A percentile compares a stretch with the other conserved stretches of the same genome.
Evolutionary conservation across 495 filamentous ascomycete species (phyloP).

Genomic region (Apiosordaria backusii): DNA sequence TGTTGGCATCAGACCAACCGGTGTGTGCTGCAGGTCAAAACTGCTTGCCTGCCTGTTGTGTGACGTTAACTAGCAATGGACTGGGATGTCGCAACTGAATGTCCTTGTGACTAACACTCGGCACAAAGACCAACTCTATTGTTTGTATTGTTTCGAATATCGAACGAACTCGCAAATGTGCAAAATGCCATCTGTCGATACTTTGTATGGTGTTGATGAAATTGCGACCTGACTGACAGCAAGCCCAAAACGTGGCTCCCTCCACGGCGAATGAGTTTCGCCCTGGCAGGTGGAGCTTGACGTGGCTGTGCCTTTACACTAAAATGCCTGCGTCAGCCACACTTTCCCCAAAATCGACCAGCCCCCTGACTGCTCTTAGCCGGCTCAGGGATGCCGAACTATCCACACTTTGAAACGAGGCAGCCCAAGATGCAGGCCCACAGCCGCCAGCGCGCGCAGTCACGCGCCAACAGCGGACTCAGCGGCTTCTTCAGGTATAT

Average conservation of each 20-base stretch:
- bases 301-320: not conserved
- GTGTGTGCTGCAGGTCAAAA: not conserved
- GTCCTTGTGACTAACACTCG: not conserved
- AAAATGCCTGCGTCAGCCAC: conserved; percentile 9
- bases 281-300: not conserved
- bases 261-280: not conserved
- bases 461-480: conserved; percentile 5
- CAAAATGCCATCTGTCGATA: not conserved
- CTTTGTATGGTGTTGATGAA: not conserved
- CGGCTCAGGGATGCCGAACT: conserved; percentile 6
- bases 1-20: not conserved
- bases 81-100: not conserved
- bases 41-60: not conserved
- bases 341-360: conserved; percentile 1
- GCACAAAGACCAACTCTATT: not conserved
- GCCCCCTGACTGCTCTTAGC: conserved; percentile 12
- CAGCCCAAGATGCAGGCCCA: conserved; percentile 23
- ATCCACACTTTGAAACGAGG: conserved; percentile 17
- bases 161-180: not conserved
- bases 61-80: not conserved
- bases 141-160: not conserved
- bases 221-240: not conserved
- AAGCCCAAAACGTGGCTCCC: not conserved
- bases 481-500: not conserved
- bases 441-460: conserved; percentile 6